Percentiles rank a stretch among this genome's conserved stretches.
Conservation (phyloP, 192 early-diverging fungal species). For the Coemansia sp. region DNA sequence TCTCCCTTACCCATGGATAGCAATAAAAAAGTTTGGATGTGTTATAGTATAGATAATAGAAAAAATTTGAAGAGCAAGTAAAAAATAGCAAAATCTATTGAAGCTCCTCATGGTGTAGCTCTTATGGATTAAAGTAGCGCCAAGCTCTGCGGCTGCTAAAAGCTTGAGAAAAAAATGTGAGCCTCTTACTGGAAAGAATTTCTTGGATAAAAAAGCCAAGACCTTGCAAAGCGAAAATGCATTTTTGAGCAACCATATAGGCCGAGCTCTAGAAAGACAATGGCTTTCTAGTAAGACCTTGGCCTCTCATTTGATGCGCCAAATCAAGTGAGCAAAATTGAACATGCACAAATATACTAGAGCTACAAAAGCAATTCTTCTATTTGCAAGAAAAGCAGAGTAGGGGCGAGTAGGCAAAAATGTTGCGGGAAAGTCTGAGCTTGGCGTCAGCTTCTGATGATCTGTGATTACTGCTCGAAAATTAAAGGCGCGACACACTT, state of each 20-base stretch:
- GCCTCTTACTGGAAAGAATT: background rate
- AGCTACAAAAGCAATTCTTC: slow-evolving; percentile 3
- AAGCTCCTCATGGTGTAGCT: background rate
- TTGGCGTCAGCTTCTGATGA: too few relatives aligned
- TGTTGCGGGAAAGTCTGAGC: slow-evolving; percentile 40
- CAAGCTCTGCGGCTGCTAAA: background rate
- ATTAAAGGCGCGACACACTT: too few relatives aligned
- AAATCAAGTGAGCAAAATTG: too few relatives aligned
- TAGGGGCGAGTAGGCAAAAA: slow-evolving; percentile 41
- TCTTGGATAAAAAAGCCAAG: background rate
- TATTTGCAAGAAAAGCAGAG: slow-evolving; percentile 31
- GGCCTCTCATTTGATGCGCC: background rate
- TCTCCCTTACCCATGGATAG: background rate
- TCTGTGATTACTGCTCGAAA: too few relatives aligned
- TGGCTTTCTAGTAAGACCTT: too few relatives aligned
- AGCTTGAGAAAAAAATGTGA: background rate
- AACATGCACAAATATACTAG: too few relatives aligned
- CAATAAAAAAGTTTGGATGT: background rate
- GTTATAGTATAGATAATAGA: background rate
- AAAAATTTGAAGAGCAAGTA: background rate
- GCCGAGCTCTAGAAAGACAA: too few relatives aligned
- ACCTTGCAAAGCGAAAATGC: background rate
- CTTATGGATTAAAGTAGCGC: background rate
- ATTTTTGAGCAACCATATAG: too few relatives aligned
- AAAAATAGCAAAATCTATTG: background rate